Evolutionary conservation across 345 rosid species (phyloP), one percentile per base, ranked within the genome.

Genomic region (Linum tenue): DNA sequence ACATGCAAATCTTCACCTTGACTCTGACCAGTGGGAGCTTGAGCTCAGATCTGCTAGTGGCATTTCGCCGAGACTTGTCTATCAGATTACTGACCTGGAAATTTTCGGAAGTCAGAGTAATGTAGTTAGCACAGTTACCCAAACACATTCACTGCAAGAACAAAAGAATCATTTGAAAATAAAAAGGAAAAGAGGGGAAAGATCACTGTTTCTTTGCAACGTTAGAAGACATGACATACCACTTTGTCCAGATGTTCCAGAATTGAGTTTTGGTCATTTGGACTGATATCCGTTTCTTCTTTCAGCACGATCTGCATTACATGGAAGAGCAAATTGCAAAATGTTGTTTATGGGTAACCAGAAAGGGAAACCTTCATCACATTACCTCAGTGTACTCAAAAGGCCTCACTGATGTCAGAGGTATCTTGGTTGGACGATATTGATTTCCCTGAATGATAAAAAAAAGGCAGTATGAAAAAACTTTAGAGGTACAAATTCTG

Each of bases 341-440:
- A 65, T 43, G 39, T 70, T 62, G 59, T 41, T 67, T 39, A 22
- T 22, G 31, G 31, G 31, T 22, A 22, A 41, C 40, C 48, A 69
- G 55, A 66, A n/a, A 57, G 70, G 68, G 37, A 55, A 61, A 60
- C 62, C 10, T 8, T 53, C 2, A 55, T 3, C 41, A 39, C 15
- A 64, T 62, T 71, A 90, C 98, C 96, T 94, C 99, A 43, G 84
- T 70, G 75, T 90, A 94, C 71, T 86, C 99, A 31, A 94, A 94
- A 56, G 97, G 97, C 78, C 99, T 79, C 76, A 94, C 95, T 59
- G 99, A 88, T 64, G 84, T 85, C 85, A 94, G 75, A 76, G 97
- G 97, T 79, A 90, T 86, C 86, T 90, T 94, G 50, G 92, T 84
- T 67, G 97, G 99, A 71, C 99, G 99, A 66, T 94, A 94, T 58